Evolutionary conservation across 192 early-diverging fungal species (phyloP).

Genomic region (Coemansia sp.): DNA sequence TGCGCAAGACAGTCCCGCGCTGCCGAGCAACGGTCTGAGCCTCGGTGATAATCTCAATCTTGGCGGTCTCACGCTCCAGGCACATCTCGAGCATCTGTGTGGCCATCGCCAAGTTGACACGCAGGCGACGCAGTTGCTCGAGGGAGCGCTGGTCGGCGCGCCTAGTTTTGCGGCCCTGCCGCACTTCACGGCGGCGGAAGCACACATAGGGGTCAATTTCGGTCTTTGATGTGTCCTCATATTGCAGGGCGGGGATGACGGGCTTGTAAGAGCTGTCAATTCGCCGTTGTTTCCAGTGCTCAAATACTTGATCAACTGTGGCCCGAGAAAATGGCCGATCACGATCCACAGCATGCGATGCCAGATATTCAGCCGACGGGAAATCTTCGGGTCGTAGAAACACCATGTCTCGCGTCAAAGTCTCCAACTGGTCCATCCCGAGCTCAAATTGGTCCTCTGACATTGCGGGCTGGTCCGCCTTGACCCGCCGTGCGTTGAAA

Average conservation of each 20-base stretch:
- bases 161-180: slow-evolving; percentile 83
- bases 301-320: slow-evolving; percentile 24
- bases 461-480: slow-evolving; percentile 26
- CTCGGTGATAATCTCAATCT: slow-evolving; percentile 72
- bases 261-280: slow-evolving; percentile 23
- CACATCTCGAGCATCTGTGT: slow-evolving; percentile 83
- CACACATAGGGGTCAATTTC: slow-evolving; percentile 95
- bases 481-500: slow-evolving; percentile 20
- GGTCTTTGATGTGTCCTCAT: slow-evolving; percentile 67
- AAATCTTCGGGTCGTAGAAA: slow-evolving; percentile 44
- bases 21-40: slow-evolving; percentile 61
- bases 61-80: slow-evolving; percentile 72
- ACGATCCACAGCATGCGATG: slow-evolving; percentile 42
- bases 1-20: slow-evolving; percentile 35
- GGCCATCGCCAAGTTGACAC: slow-evolving; percentile 74
- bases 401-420: slow-evolving; percentile 69
- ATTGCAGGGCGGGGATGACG: slow-evolving; percentile 49
- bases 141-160: slow-evolving; percentile 84
- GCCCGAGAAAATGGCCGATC: slow-evolving; percentile 26
- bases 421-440: slow-evolving; percentile 79
- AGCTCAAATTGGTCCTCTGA: slow-evolving; percentile 79
- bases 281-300: slow-evolving; percentile 50
- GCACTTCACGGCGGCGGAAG: slow-evolving; percentile 94
- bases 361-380: slow-evolving; percentile 44
- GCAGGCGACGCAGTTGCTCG: slow-evolving; percentile 81